phyloP scores from a whole-genome alignment of 495 filamentous ascomycete genomes.

The Rostrohypoxylon terebratum region DNA sequence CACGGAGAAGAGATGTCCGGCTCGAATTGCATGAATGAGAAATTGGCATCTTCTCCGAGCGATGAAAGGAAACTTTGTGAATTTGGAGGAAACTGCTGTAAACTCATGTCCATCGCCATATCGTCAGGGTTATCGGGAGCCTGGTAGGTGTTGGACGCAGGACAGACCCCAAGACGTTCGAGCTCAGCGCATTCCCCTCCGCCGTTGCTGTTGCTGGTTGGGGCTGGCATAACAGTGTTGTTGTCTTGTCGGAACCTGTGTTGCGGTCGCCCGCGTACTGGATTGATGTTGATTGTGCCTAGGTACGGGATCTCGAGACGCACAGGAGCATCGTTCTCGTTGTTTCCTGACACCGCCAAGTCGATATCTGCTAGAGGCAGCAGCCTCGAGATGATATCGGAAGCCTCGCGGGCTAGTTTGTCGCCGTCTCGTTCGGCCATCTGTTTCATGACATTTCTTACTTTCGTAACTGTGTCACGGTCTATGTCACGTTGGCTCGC shows the following conservation, averaged over 20 bases:
- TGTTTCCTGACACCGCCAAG: slow-evolving; percentile 13
- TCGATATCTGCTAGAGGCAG: slow-evolving; percentile 54
- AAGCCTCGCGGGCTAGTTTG: slow-evolving; percentile 55
- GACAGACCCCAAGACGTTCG: background rate
- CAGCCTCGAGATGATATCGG: slow-evolving; percentile 57
- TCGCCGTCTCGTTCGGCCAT: slow-evolving; percentile 52
- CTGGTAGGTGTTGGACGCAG: slow-evolving; percentile 2
- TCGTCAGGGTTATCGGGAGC: background rate
- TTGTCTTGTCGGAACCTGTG: slow-evolving; percentile 4
- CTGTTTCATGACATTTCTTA: slow-evolving; percentile 56
- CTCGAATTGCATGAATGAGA: slow-evolving; percentile 53
- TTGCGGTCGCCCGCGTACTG: slow-evolving; percentile 32
- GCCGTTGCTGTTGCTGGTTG: slow-evolving; percentile 2
- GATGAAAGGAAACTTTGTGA: slow-evolving; percentile 14
- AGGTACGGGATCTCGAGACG: slow-evolving; percentile 61
- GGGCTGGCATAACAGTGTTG: background rate
- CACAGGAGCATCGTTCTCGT: slow-evolving; percentile 36
- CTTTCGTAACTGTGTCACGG: slow-evolving; percentile 46
- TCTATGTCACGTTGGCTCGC: slow-evolving; percentile 55
- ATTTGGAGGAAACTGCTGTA: slow-evolving; percentile 11
- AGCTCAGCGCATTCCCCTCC: background rate
- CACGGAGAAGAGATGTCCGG: slow-evolving; percentile 26
- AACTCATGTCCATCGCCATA: slow-evolving; percentile 7
- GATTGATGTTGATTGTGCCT: slow-evolving; percentile 60
- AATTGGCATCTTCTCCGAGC: slow-evolving; percentile 38